phyloP scores from a whole-genome alignment of 139 green algal species.

The Axilococcus clingmanii region DNA sequence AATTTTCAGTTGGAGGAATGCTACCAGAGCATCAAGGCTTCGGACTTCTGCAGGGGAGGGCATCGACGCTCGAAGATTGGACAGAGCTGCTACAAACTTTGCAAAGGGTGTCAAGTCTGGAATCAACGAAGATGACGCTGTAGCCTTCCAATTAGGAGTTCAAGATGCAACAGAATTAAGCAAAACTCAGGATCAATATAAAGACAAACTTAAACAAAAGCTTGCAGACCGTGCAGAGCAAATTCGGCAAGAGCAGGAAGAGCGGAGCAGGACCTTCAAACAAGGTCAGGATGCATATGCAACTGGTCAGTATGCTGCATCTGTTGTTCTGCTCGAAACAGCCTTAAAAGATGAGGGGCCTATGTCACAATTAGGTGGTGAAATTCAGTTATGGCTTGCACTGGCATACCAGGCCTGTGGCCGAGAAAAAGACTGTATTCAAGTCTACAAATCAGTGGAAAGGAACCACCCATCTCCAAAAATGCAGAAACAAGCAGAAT shows the following conservation, averaged over 20 bases:
- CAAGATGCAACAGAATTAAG: slow-evolving; percentile 20
- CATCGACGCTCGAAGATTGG: neutral
- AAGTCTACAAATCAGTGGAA: slow-evolving; percentile 59
- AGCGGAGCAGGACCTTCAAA: slow-evolving; percentile 18
- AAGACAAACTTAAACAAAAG: slow-evolving; percentile 64
- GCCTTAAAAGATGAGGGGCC: slow-evolving; percentile 46
- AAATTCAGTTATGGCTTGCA: slow-evolving; percentile 76
- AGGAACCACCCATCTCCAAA: slow-evolving; percentile 24
- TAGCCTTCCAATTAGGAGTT: slow-evolving; percentile 54
- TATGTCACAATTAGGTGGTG: slow-evolving; percentile 53
- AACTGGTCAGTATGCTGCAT: slow-evolving; percentile 46
- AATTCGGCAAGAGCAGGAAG: slow-evolving; percentile 25
- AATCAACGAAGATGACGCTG: slow-evolving; percentile 51
- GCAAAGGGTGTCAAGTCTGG: slow-evolving; percentile 20
- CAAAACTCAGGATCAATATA: slow-evolving; percentile 53
- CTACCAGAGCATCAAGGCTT: neutral
- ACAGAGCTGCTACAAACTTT: neutral
- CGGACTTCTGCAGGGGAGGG: neutral
- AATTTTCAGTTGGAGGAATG: neutral
- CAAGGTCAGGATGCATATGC: slow-evolving; percentile 36
- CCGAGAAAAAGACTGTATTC: slow-evolving; percentile 59
- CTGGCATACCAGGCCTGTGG: slow-evolving; percentile 74
- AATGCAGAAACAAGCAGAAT: slow-evolving; percentile 29
- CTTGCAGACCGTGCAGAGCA: slow-evolving; percentile 44
- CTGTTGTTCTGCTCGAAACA: slow-evolving; percentile 38